phyloP scores from a whole-genome alignment of 257 asterid species.

The Rehmannia glutinosa region DNA sequence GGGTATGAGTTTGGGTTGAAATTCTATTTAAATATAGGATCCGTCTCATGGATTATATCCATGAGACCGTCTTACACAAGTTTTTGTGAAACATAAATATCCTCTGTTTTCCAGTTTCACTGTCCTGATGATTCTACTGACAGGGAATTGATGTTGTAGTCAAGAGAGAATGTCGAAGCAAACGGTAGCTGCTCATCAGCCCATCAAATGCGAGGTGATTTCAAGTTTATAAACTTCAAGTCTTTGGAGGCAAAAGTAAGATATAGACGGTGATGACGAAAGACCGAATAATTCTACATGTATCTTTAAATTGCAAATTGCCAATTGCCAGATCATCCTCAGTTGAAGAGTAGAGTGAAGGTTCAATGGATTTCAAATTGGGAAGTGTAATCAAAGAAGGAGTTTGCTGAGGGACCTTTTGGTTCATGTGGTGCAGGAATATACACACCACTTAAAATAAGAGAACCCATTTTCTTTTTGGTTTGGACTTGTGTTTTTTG shows the following conservation, averaged over 20 bases:
- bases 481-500: background rate
- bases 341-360: background rate
- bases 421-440: background rate
- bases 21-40: too few relatives aligned
- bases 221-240: too few relatives aligned
- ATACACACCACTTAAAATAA: conserved; percentile 13
- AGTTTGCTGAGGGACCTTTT: conserved; percentile 7
- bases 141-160: conserved; percentile 20
- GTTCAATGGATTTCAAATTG: conserved; percentile 5
- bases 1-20: too few relatives aligned
- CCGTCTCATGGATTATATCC: too few relatives aligned
- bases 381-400: conserved; percentile 7
- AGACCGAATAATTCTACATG: background rate
- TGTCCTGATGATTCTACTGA: conserved; percentile 1
- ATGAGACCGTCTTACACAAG: too few relatives aligned
- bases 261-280: conserved; percentile 2
- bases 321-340: background rate
- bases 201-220: too few relatives aligned
- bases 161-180: too few relatives aligned
- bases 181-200: too few relatives aligned
- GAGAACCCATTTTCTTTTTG: background rate
- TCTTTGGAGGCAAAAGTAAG: too few relatives aligned
- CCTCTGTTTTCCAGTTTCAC: background rate
- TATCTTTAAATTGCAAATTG: background rate
- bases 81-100: too few relatives aligned